Evolutionary conservation across 2,329 filamentous ascomycete genomes (phyloP), one percentile per base, ranked within the genome.

Genomic region (Pseudogymnoascus sp.): DNA sequence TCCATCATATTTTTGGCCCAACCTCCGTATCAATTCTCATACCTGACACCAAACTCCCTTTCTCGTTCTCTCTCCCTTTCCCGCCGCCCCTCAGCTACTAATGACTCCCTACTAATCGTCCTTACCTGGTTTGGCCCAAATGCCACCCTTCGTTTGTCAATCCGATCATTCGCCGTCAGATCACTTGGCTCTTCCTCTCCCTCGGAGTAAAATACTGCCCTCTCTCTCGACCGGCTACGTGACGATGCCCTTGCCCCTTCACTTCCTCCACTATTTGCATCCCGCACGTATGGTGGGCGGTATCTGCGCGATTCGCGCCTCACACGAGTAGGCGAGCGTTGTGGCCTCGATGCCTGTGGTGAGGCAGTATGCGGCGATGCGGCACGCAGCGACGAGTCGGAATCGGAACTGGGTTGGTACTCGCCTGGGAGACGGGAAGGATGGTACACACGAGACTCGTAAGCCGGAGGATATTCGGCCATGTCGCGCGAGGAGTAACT

Each of bases 111-210:
- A 33, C 48, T 55, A 55, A 55, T 55, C 48, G 15, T 55, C 15
- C 48, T 55, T 27, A 55, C 48, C 10, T 33, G n/a, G 12, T 55
- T 33, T 21, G 29, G 48, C 48, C 48, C 29, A 55, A 55, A 55
- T 15, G 48, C 48, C 29, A 55, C 48, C 15, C 48, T 33, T 10
- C 48, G 48, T 15, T 55, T 55, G n/a, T 55, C n/a, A 55, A 59
- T 59, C 37, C 35, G 21, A 40, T 59, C 58, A 31, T 59, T 59
- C 8, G 58, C 58, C 13, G 58, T 59, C 21, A 59, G 13, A 39
- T 59, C 58, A 8, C 35, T 37, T 12, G 58, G 58, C 35, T 59
- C 58, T 10, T 27, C 58, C 10, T 59, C 58, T n/a, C 35, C 35
- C 21, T 40, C 58, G 2, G 18, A 59, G 58, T 27, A 59, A 27